Conservation (phyloP, 345 rosid species). For the Brassica nigra region DNA sequence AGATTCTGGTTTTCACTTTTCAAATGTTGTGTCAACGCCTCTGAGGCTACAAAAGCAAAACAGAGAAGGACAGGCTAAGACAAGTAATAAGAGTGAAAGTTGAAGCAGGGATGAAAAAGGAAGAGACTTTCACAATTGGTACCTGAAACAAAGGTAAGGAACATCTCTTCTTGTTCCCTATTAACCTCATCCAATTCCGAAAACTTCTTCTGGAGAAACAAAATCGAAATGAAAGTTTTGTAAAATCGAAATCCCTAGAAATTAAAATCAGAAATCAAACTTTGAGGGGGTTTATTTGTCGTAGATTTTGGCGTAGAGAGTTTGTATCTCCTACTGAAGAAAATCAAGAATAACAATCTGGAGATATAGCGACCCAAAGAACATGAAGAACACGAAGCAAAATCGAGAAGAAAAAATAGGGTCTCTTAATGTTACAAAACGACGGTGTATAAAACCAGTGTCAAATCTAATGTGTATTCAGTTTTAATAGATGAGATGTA, state of each 20-base stretch:
- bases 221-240: not conserved
- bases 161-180: constrained; percentile 72
- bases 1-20: constrained; percentile 59
- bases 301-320: constrained; percentile 71
- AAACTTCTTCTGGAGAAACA: constrained; percentile 49
- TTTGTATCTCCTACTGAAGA: constrained; percentile 55
- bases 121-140: not conserved
- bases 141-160: constrained; percentile 64
- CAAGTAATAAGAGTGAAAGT: not conserved
- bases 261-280: constrained; percentile 5
- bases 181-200: constrained; percentile 59
- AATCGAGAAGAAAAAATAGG: no score
- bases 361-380: no score
- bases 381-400: no score
- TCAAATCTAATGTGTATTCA: no score
- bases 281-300: constrained; percentile 67
- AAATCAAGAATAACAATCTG: no score
- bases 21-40: constrained; percentile 66
- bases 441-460: no score
- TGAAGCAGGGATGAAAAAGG: not conserved
- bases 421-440: no score
- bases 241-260: constrained; percentile 4
- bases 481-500: no score
- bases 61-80: constrained; percentile 5
- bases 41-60: constrained; percentile 59